These are phyloP conservation scores for Microthyrium microscopicum DNA, from an alignment of 2,329 filamentous ascomycete species.

Conservation along the genomic window DNA sequence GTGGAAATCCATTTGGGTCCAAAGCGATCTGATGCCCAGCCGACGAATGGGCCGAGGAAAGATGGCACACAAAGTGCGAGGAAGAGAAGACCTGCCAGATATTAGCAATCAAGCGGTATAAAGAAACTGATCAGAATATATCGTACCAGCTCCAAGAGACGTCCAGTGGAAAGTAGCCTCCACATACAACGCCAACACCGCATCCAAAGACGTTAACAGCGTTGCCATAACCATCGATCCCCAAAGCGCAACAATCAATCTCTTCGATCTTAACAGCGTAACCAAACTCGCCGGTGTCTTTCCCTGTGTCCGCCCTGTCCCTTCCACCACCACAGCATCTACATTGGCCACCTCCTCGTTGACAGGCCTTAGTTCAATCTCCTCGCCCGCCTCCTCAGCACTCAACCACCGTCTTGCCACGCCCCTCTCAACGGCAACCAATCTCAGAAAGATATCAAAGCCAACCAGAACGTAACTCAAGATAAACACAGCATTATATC, in stretches of 20 bases:
- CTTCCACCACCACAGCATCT: too few relatives aligned
- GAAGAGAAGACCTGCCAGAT: slow-evolving; percentile 4
- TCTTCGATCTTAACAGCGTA: slow-evolving; percentile 35
- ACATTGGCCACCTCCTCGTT: too few relatives aligned
- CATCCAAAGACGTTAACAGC: slow-evolving; percentile 38
- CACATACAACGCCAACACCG: slow-evolving; percentile 38
- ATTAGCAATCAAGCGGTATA: too few relatives aligned
- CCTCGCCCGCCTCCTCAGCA: slow-evolving; percentile 4
- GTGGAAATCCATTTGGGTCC: slow-evolving; percentile 1
- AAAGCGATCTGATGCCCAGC: slow-evolving; percentile 1
- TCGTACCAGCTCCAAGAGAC: slow-evolving; percentile 55
- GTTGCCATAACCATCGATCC: slow-evolving; percentile 35
- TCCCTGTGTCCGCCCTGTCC: too few relatives aligned
- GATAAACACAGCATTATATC: slow-evolving; percentile 49
- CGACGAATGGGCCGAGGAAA: slow-evolving; percentile 4
- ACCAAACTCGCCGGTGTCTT: slow-evolving; percentile 18
- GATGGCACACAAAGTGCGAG: slow-evolving; percentile 2
- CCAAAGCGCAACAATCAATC: slow-evolving; percentile 42
- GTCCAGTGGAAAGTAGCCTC: slow-evolving; percentile 38
- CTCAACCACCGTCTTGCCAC: slow-evolving; percentile 19
- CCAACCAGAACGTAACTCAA: slow-evolving; percentile 64
- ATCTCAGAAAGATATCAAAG: slow-evolving; percentile 49
- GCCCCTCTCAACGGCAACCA: slow-evolving; percentile 42
- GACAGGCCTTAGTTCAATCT: too few relatives aligned
- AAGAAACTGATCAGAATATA: too few relatives aligned